Evolutionary conservation across 2,329 filamentous ascomycete species (phyloP), one percentile per base, ranked within the genome.

Genomic region (Aspergillus carbonarius): DNA sequence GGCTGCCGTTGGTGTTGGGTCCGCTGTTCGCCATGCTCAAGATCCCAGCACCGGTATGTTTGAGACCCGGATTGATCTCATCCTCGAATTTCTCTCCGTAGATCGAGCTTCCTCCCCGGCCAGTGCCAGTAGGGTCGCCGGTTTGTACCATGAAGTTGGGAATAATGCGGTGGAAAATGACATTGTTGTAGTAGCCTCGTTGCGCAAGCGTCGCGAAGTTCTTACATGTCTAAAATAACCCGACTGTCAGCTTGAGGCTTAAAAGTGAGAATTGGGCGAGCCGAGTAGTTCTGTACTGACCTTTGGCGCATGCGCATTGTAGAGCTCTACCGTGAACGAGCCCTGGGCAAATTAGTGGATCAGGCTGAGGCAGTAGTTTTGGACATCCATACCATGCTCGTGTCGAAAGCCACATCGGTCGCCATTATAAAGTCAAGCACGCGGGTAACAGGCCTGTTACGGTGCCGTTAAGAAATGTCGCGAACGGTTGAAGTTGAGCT

Each of bases 21-120:
- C 95, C 95, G 15, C 88, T 87, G 77, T 99, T 99, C 60, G 95
- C 95, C 95, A 99, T 99, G 78, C 88, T 92, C 68, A 99, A 79
- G n/a, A 98, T 83, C 1, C 93, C 93, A 4, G 93, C 93, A 37
- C 93, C 93, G 0, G 92, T 96, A 79, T 99, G 95, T 73, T 93
- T 95, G 55, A 99, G 80, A 4, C 81, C 79, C 2, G 86, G 78
- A 48, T 84, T 80, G 68, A 98, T 93, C 82, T 99, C 95, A 78
- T 99, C 95, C 61, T 89, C 91, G 74, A 98, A 98, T 73, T 91
- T 93, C 52, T 92, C 90, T 70, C 93, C 95, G 77, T 92, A 98
- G 79, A 97, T 96, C 61, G 88, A 93, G 58, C 82, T 82, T 58
- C 95, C 95, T 68, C 95, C 95, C 59, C 92, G 87, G 54, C 95